Conservation (phyloP, 2,329 filamentous ascomycete genomes). For the Gliomastix tumulicola region DNA sequence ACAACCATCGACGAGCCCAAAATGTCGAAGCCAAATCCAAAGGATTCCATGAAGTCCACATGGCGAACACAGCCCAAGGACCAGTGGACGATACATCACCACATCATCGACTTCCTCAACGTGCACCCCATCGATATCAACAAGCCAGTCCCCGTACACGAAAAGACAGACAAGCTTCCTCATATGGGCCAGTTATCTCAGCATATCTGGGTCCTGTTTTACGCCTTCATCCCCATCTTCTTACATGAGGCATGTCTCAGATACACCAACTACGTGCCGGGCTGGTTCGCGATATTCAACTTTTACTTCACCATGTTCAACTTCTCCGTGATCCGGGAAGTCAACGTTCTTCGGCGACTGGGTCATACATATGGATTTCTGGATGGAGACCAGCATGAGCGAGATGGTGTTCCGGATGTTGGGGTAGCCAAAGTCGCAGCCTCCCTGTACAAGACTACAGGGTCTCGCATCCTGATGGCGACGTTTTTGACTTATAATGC, state of each 20-base stretch:
- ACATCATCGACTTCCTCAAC: slow-evolving; percentile 20
- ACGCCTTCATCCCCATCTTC: slow-evolving; percentile 25
- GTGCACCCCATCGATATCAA: slow-evolving; percentile 17
- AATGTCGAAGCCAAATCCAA: slow-evolving; percentile 2
- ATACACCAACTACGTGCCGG: slow-evolving; percentile 20
- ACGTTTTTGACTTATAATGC: slow-evolving; percentile 20
- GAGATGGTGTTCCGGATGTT: slow-evolving; percentile 32
- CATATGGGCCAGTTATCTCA: slow-evolving; percentile 23
- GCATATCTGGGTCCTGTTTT: slow-evolving; percentile 29
- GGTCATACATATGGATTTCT: slow-evolving; percentile 30
- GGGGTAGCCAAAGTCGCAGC: slow-evolving; percentile 22
- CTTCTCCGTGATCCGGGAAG: slow-evolving; percentile 27
- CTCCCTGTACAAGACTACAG: slow-evolving; percentile 23
- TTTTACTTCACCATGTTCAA: slow-evolving; percentile 32
- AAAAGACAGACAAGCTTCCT: slow-evolving; percentile 32
- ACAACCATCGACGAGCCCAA: no score
- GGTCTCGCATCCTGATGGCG: slow-evolving; percentile 22
- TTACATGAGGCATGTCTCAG: slow-evolving; percentile 26
- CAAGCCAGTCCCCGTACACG: slow-evolving; percentile 24
- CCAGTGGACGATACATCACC: slow-evolving; percentile 22
- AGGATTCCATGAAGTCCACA: slow-evolving; percentile 31
- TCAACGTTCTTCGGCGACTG: slow-evolving; percentile 26
- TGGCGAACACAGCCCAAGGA: slow-evolving; percentile 19
- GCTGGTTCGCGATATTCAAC: slow-evolving; percentile 18
- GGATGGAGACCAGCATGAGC: slow-evolving; percentile 33